Conservation (phyloP, 495 filamentous ascomycete species). For the Neurospora sp. region DNA sequence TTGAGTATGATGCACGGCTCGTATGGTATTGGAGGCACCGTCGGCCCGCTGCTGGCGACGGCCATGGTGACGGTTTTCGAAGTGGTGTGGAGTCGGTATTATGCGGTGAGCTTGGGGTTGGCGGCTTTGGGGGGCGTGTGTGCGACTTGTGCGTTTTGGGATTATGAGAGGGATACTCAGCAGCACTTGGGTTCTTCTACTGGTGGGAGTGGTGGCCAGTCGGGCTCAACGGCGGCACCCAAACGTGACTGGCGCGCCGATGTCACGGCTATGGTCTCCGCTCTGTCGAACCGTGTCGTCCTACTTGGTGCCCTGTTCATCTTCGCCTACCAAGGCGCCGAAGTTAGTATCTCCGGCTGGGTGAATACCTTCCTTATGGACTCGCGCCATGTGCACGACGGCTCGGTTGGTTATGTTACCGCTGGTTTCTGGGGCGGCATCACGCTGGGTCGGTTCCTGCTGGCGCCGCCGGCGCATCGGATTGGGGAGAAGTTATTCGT, state of each 20-base stretch:
- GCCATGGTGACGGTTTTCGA: constrained; percentile 41
- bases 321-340: constrained; percentile 73
- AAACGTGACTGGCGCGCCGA: not conserved
- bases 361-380: constrained; percentile 70
- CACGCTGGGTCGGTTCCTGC: constrained; percentile 58
- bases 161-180: constrained; percentile 33
- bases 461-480: constrained; percentile 51
- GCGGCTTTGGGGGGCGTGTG: constrained; percentile 38
- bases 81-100: constrained; percentile 49
- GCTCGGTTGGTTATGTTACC: constrained; percentile 67
- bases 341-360: constrained; percentile 73
- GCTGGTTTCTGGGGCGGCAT: constrained; percentile 79
- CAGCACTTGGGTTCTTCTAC: not conserved
- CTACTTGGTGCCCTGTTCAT: constrained; percentile 66
- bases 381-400: constrained; percentile 54
- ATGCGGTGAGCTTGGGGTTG: constrained; percentile 45
- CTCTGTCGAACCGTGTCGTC: constrained; percentile 49
- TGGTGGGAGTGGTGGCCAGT: not conserved
- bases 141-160: constrained; percentile 50
- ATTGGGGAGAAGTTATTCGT: constrained; percentile 64
- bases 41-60: constrained; percentile 64
- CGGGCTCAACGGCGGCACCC: too few relatives aligned
- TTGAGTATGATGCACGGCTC: constrained; percentile 56
- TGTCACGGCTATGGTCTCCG: constrained; percentile 24
- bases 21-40: constrained; percentile 64